Percentiles rank a stretch among this genome's conserved stretches.
Conservation (phyloP, 2,329 filamentous ascomycete species). For the Fusarium scirpi region DNA sequence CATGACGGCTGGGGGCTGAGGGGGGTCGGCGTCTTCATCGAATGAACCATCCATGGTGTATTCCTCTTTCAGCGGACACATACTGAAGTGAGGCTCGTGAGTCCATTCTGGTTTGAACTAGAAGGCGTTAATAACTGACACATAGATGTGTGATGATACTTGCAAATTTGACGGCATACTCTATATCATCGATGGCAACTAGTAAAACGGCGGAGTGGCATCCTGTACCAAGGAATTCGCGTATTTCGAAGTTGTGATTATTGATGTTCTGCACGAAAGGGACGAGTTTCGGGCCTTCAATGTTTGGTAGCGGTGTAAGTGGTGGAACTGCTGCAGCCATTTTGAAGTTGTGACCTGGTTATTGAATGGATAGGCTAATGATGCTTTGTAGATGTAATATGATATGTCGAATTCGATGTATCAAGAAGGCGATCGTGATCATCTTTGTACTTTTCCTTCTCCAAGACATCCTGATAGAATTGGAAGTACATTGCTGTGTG, state of each 20-base stretch:
- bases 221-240: rapidly evolving
- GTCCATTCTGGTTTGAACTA: neutral
- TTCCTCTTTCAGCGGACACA: neutral
- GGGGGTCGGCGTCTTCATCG: neutral
- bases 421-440: neutral
- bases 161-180: slow-evolving; percentile 19
- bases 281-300: slow-evolving; percentile 12
- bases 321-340: slow-evolving; percentile 17
- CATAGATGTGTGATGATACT: neutral
- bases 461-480: neutral
- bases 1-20: neutral
- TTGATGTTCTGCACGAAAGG: slow-evolving; percentile 20
- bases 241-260: neutral
- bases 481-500: neutral
- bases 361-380: neutral
- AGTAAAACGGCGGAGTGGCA: neutral
- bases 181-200: neutral
- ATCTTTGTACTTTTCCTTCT: neutral
- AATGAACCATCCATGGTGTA: neutral
- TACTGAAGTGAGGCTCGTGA: neutral
- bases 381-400: neutral
- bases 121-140: neutral
- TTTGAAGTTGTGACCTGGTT: rapidly evolving
- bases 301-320: neutral
- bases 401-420: neutral